Conservation (phyloP, 805 yeast genomes). For the Saccharomycopsis schoenii region DNA sequence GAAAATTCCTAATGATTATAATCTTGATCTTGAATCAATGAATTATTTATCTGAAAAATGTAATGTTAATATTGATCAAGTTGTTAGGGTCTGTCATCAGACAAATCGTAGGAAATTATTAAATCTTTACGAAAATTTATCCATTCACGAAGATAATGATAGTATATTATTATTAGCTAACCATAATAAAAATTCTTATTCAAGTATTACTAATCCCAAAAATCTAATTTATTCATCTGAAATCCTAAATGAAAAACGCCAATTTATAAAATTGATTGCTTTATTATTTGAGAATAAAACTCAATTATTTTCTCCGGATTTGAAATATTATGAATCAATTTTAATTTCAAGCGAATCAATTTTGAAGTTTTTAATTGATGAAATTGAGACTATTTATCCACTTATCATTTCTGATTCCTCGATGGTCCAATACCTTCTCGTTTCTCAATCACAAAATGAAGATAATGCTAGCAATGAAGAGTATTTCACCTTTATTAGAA, state of each 20-base stretch:
- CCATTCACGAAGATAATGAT: conserved; percentile 25
- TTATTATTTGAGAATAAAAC: conserved; percentile 7
- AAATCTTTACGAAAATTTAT: conserved; percentile 7
- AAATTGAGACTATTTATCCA: not conserved
- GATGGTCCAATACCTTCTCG: not conserved
- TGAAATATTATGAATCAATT: not conserved
- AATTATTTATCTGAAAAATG: conserved; percentile 25
- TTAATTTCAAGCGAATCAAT: not conserved
- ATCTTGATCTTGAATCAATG: conserved; percentile 3
- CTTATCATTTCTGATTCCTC: not conserved
- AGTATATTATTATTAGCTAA: conserved; percentile 22
- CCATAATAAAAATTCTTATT: not conserved
- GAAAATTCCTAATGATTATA: not conserved
- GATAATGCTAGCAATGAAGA: not conserved
- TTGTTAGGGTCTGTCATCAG: conserved; percentile 38
- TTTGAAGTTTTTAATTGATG: not conserved
- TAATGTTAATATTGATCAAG: conserved; percentile 34
- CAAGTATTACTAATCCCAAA: conserved; percentile 1
- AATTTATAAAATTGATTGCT: conserved; percentile 4
- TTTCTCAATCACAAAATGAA: not conserved
- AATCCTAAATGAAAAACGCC: conserved; percentile 12
- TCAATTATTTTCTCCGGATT: conserved; percentile 1
- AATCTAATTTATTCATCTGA: conserved; percentile 7
- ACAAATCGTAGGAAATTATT: conserved; percentile 22
- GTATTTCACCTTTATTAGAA: not conserved